Conservation (phyloP, 169 alveolate species). For the Eimeria tenella region DNA sequence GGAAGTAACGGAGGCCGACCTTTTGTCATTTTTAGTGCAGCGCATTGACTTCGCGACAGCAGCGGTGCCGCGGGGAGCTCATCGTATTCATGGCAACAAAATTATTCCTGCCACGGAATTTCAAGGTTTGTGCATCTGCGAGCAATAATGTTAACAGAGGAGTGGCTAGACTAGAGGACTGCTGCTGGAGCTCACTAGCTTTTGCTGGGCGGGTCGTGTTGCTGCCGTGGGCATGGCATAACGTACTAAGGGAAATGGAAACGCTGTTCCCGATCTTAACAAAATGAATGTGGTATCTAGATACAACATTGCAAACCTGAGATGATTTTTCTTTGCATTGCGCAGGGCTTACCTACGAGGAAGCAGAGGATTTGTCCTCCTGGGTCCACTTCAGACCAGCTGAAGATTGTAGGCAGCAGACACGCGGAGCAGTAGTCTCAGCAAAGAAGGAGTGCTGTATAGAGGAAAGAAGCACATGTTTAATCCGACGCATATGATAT, state of each 20-base stretch:
- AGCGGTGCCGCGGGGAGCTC: slow-evolving; percentile 78
- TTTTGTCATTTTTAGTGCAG: slow-evolving; percentile 18
- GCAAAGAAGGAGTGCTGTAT: not conserved
- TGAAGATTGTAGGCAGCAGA: slow-evolving; percentile 49
- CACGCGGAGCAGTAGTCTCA: not conserved
- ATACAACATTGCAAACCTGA: too few relatives aligned
- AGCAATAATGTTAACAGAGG: too few relatives aligned
- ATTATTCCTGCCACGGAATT: slow-evolving; percentile 67
- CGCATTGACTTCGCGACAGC: slow-evolving; percentile 74
- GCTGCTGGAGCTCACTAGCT: too few relatives aligned
- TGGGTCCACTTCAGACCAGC: slow-evolving; percentile 79
- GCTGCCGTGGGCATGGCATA: too few relatives aligned
- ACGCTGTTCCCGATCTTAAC: too few relatives aligned
- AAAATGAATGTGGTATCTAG: too few relatives aligned
- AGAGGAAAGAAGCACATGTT: too few relatives aligned
- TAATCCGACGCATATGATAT: too few relatives aligned
- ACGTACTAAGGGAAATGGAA: too few relatives aligned
- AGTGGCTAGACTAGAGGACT: too few relatives aligned
- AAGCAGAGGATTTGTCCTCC: slow-evolving; percentile 45
- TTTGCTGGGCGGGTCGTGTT: too few relatives aligned
- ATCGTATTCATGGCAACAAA: slow-evolving; percentile 49
- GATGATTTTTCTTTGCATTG: not conserved
- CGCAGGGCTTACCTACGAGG: slow-evolving; percentile 62
- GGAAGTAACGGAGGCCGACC: slow-evolving; percentile 8
- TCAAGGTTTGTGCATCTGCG: slow-evolving; percentile 11